Conservation (phyloP, 2,329 filamentous ascomycete genomes). For the Aspergillus ibericus region DNA sequence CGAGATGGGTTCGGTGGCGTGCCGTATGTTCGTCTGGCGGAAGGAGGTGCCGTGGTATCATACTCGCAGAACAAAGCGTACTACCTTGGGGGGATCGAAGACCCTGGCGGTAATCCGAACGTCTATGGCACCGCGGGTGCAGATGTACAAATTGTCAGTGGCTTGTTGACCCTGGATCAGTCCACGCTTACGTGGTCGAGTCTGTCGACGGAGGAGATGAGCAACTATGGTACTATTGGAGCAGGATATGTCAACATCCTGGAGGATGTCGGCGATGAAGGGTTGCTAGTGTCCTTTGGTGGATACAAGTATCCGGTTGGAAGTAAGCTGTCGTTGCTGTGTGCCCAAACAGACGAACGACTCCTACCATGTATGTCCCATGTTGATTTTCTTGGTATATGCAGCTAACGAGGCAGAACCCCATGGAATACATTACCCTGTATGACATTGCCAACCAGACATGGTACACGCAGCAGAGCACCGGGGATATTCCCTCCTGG, state of each 20-base stretch:
- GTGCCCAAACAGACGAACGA: not conserved
- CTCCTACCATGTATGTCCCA: not conserved
- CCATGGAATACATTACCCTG: conserved; percentile 9
- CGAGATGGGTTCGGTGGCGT: not conserved
- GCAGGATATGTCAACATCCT: conserved; percentile 9
- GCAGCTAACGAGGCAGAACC: conserved; percentile 5
- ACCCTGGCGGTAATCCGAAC: conserved; percentile 6
- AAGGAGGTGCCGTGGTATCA: conserved; percentile 4
- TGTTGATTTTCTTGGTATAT: too few species aligned
- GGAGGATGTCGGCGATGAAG: conserved; percentile 7
- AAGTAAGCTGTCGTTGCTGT: conserved; percentile 1
- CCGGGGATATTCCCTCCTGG: conserved; percentile 11
- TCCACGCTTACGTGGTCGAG: conserved; percentile 6
- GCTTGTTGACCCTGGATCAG: conserved; percentile 1
- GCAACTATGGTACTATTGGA: conserved; percentile 4
- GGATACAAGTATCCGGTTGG: conserved; percentile 10
- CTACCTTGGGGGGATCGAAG: conserved; percentile 4
- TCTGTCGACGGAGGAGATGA: conserved; percentile 6
- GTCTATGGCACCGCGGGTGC: conserved; percentile 4
- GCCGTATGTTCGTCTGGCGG: not conserved
- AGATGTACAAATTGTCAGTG: conserved; percentile 1
- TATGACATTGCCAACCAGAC: conserved; percentile 8
- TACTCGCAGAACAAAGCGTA: conserved; percentile 6
- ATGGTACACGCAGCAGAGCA: conserved; percentile 10
- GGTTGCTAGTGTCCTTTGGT: conserved; percentile 9